A percentile compares a stretch with the other conserved stretches of the same genome.
Conservation (phyloP, 148 eudicot genomes). For the Chenopodium formosanum region DNA sequence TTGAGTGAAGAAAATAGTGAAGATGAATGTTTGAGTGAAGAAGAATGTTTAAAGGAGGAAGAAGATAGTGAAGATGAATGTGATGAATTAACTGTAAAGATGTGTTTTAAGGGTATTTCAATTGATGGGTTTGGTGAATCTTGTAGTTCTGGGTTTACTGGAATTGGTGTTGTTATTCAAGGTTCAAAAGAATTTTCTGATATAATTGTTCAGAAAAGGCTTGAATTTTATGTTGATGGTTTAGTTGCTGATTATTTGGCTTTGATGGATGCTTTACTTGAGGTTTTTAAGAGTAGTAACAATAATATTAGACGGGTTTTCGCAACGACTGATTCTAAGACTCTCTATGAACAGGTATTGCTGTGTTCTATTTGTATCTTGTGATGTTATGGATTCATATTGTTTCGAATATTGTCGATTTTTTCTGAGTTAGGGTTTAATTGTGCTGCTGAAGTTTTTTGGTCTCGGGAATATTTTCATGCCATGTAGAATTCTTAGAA, state of each 20-base stretch:
- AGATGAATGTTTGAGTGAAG: conserved; percentile 33
- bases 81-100: conserved; percentile 46
- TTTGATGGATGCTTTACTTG: conserved; percentile 63
- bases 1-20: conserved; percentile 34
- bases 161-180: conserved; percentile 76
- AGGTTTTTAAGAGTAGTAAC: conserved; percentile 36
- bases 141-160: conserved; percentile 51
- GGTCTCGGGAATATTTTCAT: not conserved
- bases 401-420: not conserved
- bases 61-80: conserved; percentile 13
- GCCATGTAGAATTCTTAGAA: not conserved
- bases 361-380: not conserved
- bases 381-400: not conserved
- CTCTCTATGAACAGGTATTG: conserved; percentile 62
- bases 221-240: conserved; percentile 71
- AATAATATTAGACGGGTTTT: conserved; percentile 41
- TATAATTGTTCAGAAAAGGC: conserved; percentile 69
- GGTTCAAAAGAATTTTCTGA: conserved; percentile 32
- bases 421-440: not conserved
- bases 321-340: conserved; percentile 59
- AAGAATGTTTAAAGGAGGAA: conserved; percentile 5
- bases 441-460: not conserved
- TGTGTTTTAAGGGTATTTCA: conserved; percentile 75
- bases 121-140: conserved; percentile 44
- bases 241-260: conserved; percentile 73